Evolutionary conservation across 768 basidiomycete species (phyloP).

Genomic region (Leucocoprinus birnbaumii): DNA sequence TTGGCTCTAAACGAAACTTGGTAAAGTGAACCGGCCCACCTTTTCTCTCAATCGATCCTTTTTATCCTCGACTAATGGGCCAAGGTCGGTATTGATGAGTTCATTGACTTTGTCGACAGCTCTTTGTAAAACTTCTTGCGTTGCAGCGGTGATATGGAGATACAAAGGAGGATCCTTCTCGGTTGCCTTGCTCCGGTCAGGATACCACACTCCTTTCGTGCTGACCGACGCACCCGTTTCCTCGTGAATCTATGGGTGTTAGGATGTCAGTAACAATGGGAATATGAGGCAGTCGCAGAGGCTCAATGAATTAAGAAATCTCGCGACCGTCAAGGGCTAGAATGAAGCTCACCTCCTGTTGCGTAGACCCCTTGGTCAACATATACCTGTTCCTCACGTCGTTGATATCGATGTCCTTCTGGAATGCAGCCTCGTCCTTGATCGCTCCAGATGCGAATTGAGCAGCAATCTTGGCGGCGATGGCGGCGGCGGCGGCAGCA

Average conservation of each 20-base stretch:
- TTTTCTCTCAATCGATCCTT: constrained; percentile 54
- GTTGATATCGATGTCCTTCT: constrained; percentile 89
- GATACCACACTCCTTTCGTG: constrained; percentile 92
- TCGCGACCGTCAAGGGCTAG: constrained; percentile 44
- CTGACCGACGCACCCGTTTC: constrained; percentile 86
- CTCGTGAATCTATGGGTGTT: constrained; percentile 61
- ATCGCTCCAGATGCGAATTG: constrained; percentile 51
- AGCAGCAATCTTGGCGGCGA: constrained; percentile 88
- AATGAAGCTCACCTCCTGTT: constrained; percentile 82
- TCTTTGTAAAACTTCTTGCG: constrained; percentile 53
- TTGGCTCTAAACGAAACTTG: too few relatives aligned
- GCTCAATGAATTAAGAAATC: neutral
- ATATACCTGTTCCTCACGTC: constrained; percentile 89
- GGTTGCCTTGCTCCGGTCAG: constrained; percentile 80
- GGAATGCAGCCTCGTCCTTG: constrained; percentile 72
- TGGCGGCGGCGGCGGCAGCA: constrained; percentile 62
- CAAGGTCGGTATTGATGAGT: constrained; percentile 60
- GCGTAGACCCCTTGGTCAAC: constrained; percentile 85
- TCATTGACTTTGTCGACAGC: constrained; percentile 69
- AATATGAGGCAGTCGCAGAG: too few relatives aligned
- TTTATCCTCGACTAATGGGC: constrained; percentile 65
- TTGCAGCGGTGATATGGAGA: constrained; percentile 78
- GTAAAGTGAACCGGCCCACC: neutral
- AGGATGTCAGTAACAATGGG: too few relatives aligned
- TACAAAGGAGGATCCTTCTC: constrained; percentile 88